Evolutionary conservation across 2,329 filamentous ascomycete genomes (phyloP).

Genomic region (Trichoderma atrobrunneum): DNA sequence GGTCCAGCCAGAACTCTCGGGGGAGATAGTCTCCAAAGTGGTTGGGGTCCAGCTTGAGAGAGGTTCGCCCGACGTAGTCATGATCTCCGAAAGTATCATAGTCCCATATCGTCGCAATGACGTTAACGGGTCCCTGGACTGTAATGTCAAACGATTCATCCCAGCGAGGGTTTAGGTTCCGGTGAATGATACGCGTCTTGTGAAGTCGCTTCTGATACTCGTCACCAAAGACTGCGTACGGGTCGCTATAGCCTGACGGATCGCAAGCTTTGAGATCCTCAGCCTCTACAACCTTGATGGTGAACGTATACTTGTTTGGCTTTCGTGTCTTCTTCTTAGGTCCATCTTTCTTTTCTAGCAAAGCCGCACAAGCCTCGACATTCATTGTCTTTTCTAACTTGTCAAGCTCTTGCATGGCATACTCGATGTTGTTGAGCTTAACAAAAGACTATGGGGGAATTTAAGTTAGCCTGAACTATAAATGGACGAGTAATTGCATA

Average conservation of each 20-base stretch:
- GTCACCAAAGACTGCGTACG: constrained; percentile 93
- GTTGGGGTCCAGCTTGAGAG: constrained; percentile 93
- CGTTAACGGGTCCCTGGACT: constrained; percentile 83
- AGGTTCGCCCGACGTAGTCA: constrained; percentile 95
- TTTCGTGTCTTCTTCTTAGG: constrained; percentile 63
- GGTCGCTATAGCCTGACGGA: constrained; percentile 88
- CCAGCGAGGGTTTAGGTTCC: constrained; percentile 90
- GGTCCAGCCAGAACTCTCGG: constrained; percentile 94
- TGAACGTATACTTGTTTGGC: constrained; percentile 91
- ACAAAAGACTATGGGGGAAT: constrained; percentile 72
- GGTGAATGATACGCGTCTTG: constrained; percentile 89
- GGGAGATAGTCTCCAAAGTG: constrained; percentile 96
- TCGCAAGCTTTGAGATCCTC: constrained; percentile 99
- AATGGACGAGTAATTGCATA: background rate
- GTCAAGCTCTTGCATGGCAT: constrained; percentile 87
- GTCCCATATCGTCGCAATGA: constrained; percentile 97
- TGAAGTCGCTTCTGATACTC: constrained; percentile 96
- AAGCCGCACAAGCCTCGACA: constrained; percentile 82
- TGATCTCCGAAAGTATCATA: constrained; percentile 97
- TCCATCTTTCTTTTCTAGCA: constrained; percentile 72
- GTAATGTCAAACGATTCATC: constrained; percentile 97
- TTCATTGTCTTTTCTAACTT: constrained; percentile 87
- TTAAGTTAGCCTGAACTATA: background rate
- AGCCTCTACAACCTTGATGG: constrained; percentile 96
- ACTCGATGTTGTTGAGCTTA: constrained; percentile 97